Conservation (phyloP, 768 basidiomycete species). For the Phanerodontia chrysosporium region DNA sequence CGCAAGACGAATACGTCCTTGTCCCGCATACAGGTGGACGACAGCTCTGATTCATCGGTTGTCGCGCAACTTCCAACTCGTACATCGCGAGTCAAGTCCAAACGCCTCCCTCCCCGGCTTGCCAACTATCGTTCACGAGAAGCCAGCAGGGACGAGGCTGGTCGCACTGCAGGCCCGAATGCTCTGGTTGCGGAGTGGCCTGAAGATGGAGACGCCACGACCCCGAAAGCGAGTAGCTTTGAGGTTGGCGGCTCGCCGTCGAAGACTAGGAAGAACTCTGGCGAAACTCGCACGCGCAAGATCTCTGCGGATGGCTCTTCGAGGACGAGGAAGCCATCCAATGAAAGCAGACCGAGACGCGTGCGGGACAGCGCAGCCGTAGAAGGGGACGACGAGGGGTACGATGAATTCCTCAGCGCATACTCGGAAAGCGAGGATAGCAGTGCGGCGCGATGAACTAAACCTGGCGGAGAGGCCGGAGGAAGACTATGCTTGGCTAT, state of each 20-base stretch:
- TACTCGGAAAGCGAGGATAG: conserved; percentile 71
- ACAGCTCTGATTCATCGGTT: conserved; percentile 51
- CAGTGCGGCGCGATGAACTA: conserved; percentile 17
- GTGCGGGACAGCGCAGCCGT: conserved; percentile 61
- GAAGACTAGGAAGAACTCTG: conserved; percentile 21
- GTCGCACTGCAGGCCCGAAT: conserved; percentile 34
- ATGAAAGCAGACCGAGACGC: conserved; percentile 29
- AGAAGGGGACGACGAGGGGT: conserved; percentile 74
- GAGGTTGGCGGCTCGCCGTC: conserved; percentile 30
- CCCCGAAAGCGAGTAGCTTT: conserved; percentile 55
- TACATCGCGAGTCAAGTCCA: conserved; percentile 47
- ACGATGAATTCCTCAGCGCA: conserved; percentile 73
- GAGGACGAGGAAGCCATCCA: conserved; percentile 42
- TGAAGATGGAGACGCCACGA: conserved; percentile 48
- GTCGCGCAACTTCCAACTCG: conserved; percentile 28
- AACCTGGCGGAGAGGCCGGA: too few species aligned
- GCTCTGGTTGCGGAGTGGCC: conserved; percentile 49
- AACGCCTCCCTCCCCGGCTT: conserved; percentile 44
- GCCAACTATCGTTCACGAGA: conserved; percentile 42
- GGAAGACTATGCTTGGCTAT: neutral
- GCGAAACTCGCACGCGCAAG: conserved; percentile 29
- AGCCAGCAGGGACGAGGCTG: conserved; percentile 14
- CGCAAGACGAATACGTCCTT: conserved; percentile 13
- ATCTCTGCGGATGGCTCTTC: conserved; percentile 22
- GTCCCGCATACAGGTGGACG: conserved; percentile 22